These are phyloP conservation scores for Lyophyllum semitale DNA, from an alignment of 768 basidiomycete species.

Conservation along the genomic window DNA sequence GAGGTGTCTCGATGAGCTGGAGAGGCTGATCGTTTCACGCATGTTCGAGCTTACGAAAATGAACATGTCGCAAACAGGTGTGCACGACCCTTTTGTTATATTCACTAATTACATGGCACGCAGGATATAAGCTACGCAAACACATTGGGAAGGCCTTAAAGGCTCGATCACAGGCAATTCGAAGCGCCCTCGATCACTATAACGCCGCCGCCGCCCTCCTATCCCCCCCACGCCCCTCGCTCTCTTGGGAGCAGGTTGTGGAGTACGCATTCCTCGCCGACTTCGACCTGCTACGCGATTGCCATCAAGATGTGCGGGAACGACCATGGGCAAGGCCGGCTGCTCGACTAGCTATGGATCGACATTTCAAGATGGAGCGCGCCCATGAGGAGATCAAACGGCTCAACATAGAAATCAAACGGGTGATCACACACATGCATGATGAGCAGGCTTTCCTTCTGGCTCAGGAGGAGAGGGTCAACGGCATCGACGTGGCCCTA, in stretches of 20 bases:
- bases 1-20: conserved; percentile 20
- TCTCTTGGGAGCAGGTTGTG: conserved; percentile 22
- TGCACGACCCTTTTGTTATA: background rate
- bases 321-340: conserved; percentile 16
- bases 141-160: conserved; percentile 10
- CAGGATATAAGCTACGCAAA: conserved; percentile 13
- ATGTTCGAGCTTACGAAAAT: conserved; percentile 29
- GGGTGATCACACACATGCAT: conserved; percentile 2
- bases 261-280: conserved; percentile 19
- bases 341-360: conserved; percentile 15
- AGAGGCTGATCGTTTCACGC: conserved; percentile 18
- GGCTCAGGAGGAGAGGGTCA: no score
- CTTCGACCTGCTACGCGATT: conserved; percentile 18
- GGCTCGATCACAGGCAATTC: conserved; percentile 19
- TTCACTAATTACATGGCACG: background rate
- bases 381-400: conserved; percentile 4
- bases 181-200: conserved; percentile 15
- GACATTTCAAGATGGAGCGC: conserved; percentile 7
- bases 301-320: conserved; percentile 11
- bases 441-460: conserved; percentile 4
- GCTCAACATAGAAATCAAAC: conserved; percentile 4
- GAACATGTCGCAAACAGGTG: conserved; percentile 29
- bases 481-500: no score
- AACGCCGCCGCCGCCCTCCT: conserved; percentile 22
- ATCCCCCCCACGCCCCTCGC: conserved; percentile 10